Evolutionary conservation across 176 grass and related monocot genomes (phyloP).

Genomic region (Sorghum bicolor): Sorghum_bicolor_NCBIv3 NC_012870.2:71906001-71906500

Average conservation of each 20-base stretch:
- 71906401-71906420: not conserved
- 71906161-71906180: conserved; percentile 1
- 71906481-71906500: not conserved
- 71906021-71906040: not conserved
- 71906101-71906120: not conserved
- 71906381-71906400: not conserved
- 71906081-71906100: not conserved
- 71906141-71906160: not conserved
- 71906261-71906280: conserved; percentile 75
- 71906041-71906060: not conserved
- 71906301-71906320: conserved; percentile 78
- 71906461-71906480: not conserved
- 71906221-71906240: conserved; percentile 30
- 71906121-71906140: not conserved
- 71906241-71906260: conserved; percentile 71
- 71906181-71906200: conserved; percentile 24
- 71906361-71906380: not conserved
- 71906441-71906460: not conserved
- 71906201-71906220: conserved; percentile 3
- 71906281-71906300: conserved; percentile 81
- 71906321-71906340: conserved; percentile 72
- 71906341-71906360: not conserved
- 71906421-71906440: not conserved
- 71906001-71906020: not conserved
- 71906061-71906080: not conserved